phyloP scores from a whole-genome alignment of 345 rosid genomes.

The Leavenworthia alabamica region DNA sequence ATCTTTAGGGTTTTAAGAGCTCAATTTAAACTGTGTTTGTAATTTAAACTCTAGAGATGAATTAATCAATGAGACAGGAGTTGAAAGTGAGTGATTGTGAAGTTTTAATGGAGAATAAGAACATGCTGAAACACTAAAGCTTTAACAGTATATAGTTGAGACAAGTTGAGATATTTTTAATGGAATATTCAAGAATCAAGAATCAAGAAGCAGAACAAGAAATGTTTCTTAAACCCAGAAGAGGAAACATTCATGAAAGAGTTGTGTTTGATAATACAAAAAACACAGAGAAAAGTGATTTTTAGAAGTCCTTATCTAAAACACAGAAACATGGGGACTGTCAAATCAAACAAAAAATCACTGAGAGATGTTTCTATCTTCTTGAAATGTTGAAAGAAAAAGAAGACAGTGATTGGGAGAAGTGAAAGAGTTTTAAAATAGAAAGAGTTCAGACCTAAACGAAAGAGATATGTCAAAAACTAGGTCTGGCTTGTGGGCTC shows the following conservation, averaged over 20 bases:
- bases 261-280: not conserved
- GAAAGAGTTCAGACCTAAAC: slow-evolving; percentile 13
- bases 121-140: slow-evolving; percentile 23
- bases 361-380: slow-evolving; percentile 8
- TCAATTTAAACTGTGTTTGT: slow-evolving; percentile 24
- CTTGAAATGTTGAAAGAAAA: not conserved
- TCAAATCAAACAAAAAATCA: slow-evolving; percentile 18
- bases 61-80: slow-evolving; percentile 24
- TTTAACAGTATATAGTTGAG: slow-evolving; percentile 25
- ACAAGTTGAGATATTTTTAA: slow-evolving; percentile 26
- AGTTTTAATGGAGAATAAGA: slow-evolving; percentile 17
- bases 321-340: slow-evolving; percentile 32
- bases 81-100: slow-evolving; percentile 22
- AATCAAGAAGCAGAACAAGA: slow-evolving; percentile 17
- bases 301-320: slow-evolving; percentile 22
- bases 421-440: too few species aligned
- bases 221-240: slow-evolving; percentile 11
- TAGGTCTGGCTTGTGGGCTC: slow-evolving; percentile 51
- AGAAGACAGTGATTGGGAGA: slow-evolving; percentile 24
- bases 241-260: not conserved
- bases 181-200: slow-evolving; percentile 5
- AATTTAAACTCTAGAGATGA: not conserved
- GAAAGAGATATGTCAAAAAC: slow-evolving; percentile 45
- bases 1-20: slow-evolving; percentile 14
- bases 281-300: not conserved